phyloP scores from a whole-genome alignment of 2,329 filamentous ascomycete species.

The Neonectria sp. region DNA sequence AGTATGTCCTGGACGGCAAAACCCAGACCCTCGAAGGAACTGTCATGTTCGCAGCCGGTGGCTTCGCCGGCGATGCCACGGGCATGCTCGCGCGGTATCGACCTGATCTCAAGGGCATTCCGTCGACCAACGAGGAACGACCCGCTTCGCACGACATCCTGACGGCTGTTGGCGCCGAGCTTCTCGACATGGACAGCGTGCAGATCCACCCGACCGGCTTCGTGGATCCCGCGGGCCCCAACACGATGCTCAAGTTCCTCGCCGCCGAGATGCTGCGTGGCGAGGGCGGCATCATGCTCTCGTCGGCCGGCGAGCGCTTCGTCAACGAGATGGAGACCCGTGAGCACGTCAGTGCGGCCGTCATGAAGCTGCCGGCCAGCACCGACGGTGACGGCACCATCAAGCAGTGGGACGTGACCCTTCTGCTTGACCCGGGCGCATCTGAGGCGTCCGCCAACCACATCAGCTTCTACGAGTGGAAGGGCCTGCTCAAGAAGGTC shows the following conservation, averaged over 20 bases:
- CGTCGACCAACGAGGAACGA: slow-evolving; percentile 74
- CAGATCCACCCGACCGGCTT: slow-evolving; percentile 78
- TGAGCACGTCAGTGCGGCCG: slow-evolving; percentile 67
- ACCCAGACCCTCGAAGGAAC: slow-evolving; percentile 58
- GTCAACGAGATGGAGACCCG: slow-evolving; percentile 75
- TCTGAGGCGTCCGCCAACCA: slow-evolving; percentile 68
- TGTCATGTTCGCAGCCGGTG: slow-evolving; percentile 73
- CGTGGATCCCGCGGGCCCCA: slow-evolving; percentile 65
- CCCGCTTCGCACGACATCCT: slow-evolving; percentile 67
- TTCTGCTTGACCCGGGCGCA: slow-evolving; percentile 73
- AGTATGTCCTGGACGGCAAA: slow-evolving; percentile 58
- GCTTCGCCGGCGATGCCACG: slow-evolving; percentile 73
- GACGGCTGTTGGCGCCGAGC: slow-evolving; percentile 55
- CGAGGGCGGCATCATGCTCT: slow-evolving; percentile 72
- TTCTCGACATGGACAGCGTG: slow-evolving; percentile 69
- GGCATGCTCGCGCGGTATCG: slow-evolving; percentile 70
- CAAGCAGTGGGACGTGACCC: slow-evolving; percentile 71
- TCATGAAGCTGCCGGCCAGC: slow-evolving; percentile 59
- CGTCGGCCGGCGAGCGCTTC: slow-evolving; percentile 64
- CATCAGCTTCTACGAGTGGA: slow-evolving; percentile 75
- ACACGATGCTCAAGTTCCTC: slow-evolving; percentile 70
- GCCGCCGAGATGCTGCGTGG: slow-evolving; percentile 75
- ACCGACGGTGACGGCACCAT: slow-evolving; percentile 48
- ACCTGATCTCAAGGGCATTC: slow-evolving; percentile 71
- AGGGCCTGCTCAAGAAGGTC: slow-evolving; percentile 71